Evolutionary conservation across 805 yeast species (phyloP).

Genomic region (Teunomyces funiuensis): DNA sequence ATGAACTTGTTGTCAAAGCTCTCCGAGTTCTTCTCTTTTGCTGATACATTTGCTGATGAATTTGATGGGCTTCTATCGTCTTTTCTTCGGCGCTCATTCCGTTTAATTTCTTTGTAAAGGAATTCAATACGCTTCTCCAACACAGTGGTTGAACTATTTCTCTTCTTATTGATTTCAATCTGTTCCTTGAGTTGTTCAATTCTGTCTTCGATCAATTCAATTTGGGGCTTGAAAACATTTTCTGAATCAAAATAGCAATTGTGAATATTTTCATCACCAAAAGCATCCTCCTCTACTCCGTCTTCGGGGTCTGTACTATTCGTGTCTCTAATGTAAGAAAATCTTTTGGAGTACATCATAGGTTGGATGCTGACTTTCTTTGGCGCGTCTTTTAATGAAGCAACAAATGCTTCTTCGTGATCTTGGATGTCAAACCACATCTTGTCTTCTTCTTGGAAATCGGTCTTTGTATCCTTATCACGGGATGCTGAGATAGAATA

Average conservation of each 20-base stretch:
- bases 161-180: conserved; percentile 11
- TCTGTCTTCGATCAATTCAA: conserved; percentile 26
- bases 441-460: conserved; percentile 52
- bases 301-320: conserved; percentile 10
- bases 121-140: conserved; percentile 19
- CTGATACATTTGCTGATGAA: not conserved
- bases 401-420: conserved; percentile 55
- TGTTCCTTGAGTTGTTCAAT: conserved; percentile 23
- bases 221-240: conserved; percentile 29
- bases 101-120: conserved; percentile 14
- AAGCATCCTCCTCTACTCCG: conserved; percentile 13
- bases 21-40: conserved; percentile 3
- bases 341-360: conserved; percentile 63
- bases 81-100: not conserved
- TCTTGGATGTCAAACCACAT: conserved; percentile 66
- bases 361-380: conserved; percentile 56
- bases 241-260: conserved; percentile 27
- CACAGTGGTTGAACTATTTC: conserved; percentile 8
- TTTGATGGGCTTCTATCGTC: not conserved
- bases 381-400: conserved; percentile 33
- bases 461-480: conserved; percentile 16
- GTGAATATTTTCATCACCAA: conserved; percentile 30
- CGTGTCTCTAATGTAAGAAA: conserved; percentile 68
- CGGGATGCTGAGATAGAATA: conserved; percentile 13
- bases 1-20: conserved; percentile 39